Conservation (phyloP, 441 rosid species). For the Croton setiger region DNA sequence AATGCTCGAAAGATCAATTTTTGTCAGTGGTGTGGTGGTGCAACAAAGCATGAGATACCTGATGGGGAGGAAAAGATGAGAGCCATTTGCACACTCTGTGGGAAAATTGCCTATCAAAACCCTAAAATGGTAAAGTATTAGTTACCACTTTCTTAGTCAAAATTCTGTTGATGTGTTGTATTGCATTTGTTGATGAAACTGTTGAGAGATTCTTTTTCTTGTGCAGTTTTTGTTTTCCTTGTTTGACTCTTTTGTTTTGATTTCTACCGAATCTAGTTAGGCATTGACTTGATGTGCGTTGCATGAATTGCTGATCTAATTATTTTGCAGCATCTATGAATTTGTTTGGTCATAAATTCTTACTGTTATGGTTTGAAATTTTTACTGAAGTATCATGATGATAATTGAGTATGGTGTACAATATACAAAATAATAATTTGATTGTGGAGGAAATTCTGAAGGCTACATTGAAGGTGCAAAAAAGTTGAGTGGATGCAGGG, state of each 20-base stretch:
- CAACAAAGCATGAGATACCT: slow-evolving; percentile 79
- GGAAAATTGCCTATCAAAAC: slow-evolving; percentile 79
- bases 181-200: slow-evolving; percentile 5
- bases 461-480: background rate
- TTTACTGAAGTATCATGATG: background rate
- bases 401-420: background rate
- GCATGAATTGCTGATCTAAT: background rate
- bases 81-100: slow-evolving; percentile 78
- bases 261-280: background rate
- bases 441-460: background rate
- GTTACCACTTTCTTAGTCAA: background rate
- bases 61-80: slow-evolving; percentile 85
- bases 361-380: background rate
- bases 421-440: background rate
- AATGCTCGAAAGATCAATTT: slow-evolving; percentile 64
- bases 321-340: background rate
- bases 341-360: background rate
- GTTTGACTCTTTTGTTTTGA: background rate
- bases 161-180: slow-evolving; percentile 3
- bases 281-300: background rate
- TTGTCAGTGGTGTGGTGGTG: slow-evolving; percentile 97
- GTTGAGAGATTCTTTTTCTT: background rate
- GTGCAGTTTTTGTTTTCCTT: background rate
- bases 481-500: background rate
- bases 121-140: slow-evolving; percentile 75